Conservation (phyloP, 1,139 yeast species). For the Pichia sp. region DNA sequence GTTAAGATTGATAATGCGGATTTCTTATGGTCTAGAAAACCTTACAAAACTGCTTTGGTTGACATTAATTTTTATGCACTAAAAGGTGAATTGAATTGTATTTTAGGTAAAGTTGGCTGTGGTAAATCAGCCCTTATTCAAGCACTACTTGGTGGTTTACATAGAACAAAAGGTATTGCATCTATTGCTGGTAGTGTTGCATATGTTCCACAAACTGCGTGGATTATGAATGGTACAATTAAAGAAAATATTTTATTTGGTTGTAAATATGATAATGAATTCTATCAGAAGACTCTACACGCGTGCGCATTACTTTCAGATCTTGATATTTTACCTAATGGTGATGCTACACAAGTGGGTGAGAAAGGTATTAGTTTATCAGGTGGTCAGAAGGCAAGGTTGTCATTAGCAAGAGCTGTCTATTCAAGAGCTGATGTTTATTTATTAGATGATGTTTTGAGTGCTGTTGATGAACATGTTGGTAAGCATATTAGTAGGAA, state of each 20-base stretch:
- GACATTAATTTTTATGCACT: constrained; percentile 61
- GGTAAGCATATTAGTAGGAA: constrained; percentile 76
- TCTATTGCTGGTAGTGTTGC: constrained; percentile 74
- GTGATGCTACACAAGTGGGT: constrained; percentile 88
- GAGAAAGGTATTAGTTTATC: constrained; percentile 95
- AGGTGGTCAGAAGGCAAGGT: constrained; percentile 96
- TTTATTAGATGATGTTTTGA: constrained; percentile 83
- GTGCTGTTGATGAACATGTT: constrained; percentile 95
- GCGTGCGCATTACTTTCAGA: constrained; percentile 91
- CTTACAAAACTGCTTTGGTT: constrained; percentile 72
- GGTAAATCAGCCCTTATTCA: constrained; percentile 89
- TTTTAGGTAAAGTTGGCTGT: constrained; percentile 88
- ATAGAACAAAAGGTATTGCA: constrained; percentile 71
- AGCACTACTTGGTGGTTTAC: constrained; percentile 78
- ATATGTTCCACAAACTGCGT: constrained; percentile 87
- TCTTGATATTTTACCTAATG: constrained; percentile 71
- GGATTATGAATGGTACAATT: constrained; percentile 94
- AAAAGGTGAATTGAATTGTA: constrained; percentile 79
- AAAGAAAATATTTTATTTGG: constrained; percentile 89
- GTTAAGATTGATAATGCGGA: constrained; percentile 68
- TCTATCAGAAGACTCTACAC: constrained; percentile 69
- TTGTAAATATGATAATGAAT: constrained; percentile 70
- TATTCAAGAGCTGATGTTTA: constrained; percentile 92
- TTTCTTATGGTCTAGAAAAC: constrained; percentile 81
- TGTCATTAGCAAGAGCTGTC: constrained; percentile 90